A percentile compares a stretch with the other conserved stretches of the same genome.
Evolutionary conservation across 148 eudicot genomes (phyloP).

Genomic region (Heliosperma pusillum): DNA sequence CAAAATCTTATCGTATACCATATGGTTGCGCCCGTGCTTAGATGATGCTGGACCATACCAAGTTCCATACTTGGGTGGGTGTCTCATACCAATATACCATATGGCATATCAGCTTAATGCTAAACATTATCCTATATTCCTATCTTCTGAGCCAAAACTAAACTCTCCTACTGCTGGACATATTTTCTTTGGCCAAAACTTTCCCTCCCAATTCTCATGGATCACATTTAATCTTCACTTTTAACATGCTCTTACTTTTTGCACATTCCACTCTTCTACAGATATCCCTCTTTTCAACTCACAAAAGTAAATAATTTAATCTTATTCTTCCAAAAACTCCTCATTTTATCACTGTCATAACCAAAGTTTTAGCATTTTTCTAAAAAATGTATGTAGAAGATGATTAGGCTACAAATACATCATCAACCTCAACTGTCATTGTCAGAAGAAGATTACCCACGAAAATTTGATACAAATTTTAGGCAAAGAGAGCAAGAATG

Average conservation of each 20-base stretch:
- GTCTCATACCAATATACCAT: too few relatives aligned
- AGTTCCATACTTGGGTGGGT: too few relatives aligned
- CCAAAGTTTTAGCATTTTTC: too few relatives aligned
- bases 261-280: too few relatives aligned
- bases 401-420: constrained; percentile 39
- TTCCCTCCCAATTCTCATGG: constrained; percentile 29
- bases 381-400: constrained; percentile 21
- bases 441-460: constrained; percentile 29
- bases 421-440: constrained; percentile 29
- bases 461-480: constrained; percentile 23
- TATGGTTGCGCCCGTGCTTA: too few relatives aligned
- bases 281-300: background rate
- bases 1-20: too few relatives aligned
- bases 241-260: background rate
- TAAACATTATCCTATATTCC: constrained; percentile 33
- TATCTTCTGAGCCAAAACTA: constrained; percentile 19
- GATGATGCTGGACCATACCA: too few relatives aligned
- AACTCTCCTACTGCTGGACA: constrained; percentile 1
- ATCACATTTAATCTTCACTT: constrained; percentile 22
- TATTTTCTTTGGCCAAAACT: constrained; percentile 24
- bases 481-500: constrained; percentile 42
- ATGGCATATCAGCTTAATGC: background rate
- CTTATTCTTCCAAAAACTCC: too few relatives aligned
- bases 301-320: too few relatives aligned
- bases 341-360: too few relatives aligned